Evolutionary conservation across 805 yeast genomes (phyloP), one percentile per base, ranked within the genome.

Genomic region (Yarrowia sp.): DNA sequence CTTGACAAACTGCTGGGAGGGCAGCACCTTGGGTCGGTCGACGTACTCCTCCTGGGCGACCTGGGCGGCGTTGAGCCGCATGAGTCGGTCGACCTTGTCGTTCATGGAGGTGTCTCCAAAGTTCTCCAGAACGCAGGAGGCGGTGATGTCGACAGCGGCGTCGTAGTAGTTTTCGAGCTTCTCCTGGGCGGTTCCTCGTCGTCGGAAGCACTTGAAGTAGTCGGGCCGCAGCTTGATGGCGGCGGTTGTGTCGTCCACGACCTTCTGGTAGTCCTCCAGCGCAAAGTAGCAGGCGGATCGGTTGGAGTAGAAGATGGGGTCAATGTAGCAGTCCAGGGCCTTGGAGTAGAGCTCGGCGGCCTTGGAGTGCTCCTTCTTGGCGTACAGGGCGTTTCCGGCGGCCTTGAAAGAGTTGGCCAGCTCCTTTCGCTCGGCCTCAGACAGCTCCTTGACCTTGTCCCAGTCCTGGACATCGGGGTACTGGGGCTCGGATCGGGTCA

Each of bases 221-320:
- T 90, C 94, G 13, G 97, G 97, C 77, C 92, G 90, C 74, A 94
- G 80, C 73, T 87, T 84, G 74, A 95, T 84, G 36, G 98, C 99
- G 70, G 84, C 85, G 20, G 97, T 86, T 68, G 97, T 90, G 77
- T 92, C 97, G 72, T 87, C 90, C 71, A 95, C 84, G 56, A 93
- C 97, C 76, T 92, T 88, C 73, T 91, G 92, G 76, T 86, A 87
- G 70, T 92, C 86, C 71, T 87, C 85, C 72, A 91, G 81, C 9
- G 96, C 91, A 64, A 93, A 90, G 80, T 90, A 90, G 79, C 97
- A 94, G 17, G 99, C 99, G 36, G 98, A 92, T 79, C 98, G 87
- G 83, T 95, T 95, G 70, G 98, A 92, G 81, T 88, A 94, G 80
- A 85, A 95, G 42, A 93, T 90, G 6, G 98, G 92, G 78, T 95